Evolutionary conservation across 1,284 basidiomycete genomes (phyloP), one percentile per base, ranked within the genome.

Genomic region (Cerrena zonata): DNA sequence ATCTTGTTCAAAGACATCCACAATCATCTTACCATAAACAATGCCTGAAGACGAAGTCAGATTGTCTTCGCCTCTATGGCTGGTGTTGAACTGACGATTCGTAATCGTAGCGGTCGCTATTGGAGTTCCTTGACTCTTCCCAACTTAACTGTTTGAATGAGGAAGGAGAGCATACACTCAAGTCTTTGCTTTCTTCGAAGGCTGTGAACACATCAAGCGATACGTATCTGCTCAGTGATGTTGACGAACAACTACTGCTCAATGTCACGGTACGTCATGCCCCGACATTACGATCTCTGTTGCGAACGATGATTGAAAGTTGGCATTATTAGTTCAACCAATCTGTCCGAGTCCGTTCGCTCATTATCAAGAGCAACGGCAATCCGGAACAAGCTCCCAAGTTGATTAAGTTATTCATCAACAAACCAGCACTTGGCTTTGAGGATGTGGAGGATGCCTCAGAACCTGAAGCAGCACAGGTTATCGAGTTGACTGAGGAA

Each of bases 141-240:
- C 84, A 87, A 62, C 64, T 87, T 49, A 82, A 81, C 52, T 91
- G 89, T 56, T 75, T 93, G 54, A 92, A 93, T 65, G 91, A 93
- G 66, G 72, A 77, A 26, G 60, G 66, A 1, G 65, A 68, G 0
- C 84, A 89, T 62, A 75, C 78, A 5, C 65, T 91, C 49, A 79
- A 81, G 55, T 73, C 75, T 26, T 80, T 90, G 51, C 56, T 89
- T 22, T 66, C 69, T 1, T 57, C 63, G 26, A 82, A 76, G 61
- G 66, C 68, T 11, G 72, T 65, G 60, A 79, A 87, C 67, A 73
- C 69, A 1, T 52, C 56, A 10, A 58, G 67, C 18, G 48, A 53
- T 21, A 67, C 66, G 30, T 88, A 80, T 65, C 74, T 93, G 53
- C 76, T 85, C 57, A 89, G 86, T 61, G 89, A 92, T 62, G 82